These are phyloP conservation scores for Termitomyces titanicus DNA, from an alignment of 768 basidiomycete genomes.

Conservation along the genomic window DNA sequence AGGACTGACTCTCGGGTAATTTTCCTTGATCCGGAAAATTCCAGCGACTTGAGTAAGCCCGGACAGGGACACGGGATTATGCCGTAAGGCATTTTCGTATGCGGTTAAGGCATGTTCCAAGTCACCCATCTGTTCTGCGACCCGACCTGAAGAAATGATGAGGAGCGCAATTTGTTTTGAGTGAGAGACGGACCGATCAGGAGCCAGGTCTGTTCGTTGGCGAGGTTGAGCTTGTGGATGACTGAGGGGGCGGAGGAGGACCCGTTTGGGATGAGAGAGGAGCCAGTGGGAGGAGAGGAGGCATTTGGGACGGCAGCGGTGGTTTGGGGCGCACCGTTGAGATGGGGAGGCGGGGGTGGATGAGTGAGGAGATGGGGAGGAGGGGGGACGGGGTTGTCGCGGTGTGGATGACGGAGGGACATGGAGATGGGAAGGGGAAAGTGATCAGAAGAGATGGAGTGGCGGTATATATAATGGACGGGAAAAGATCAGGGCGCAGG, in stretches of 20 bases:
- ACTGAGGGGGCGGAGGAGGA: conserved; percentile 34
- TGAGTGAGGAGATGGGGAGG: conserved; percentile 31
- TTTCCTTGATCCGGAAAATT: conserved; percentile 96
- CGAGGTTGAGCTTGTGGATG: conserved; percentile 74
- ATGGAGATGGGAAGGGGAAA: conserved; percentile 47
- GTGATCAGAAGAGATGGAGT: conserved; percentile 36
- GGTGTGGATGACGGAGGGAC: conserved; percentile 60
- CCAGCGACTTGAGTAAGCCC: conserved; percentile 93
- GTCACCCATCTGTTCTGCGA: conserved; percentile 95
- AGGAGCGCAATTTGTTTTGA: conserved; percentile 8
- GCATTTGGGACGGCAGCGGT: conserved; percentile 43
- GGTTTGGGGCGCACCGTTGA: conserved; percentile 47
- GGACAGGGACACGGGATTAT: conserved; percentile 87
- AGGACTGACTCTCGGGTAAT: conserved; percentile 83
- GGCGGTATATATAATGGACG: conserved; percentile 56
- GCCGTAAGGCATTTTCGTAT: conserved; percentile 93
- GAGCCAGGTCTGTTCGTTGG: conserved; percentile 95
- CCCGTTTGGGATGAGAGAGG: conserved; percentile 30
- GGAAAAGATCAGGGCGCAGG: conserved; percentile 40
- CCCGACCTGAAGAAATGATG: conserved; percentile 60
- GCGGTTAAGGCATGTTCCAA: conserved; percentile 88
- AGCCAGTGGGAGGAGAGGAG: conserved; percentile 44
- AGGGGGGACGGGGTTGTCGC: conserved; percentile 43
- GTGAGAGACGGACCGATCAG: conserved; percentile 63
- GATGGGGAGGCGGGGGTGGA: conserved; percentile 37